Evolutionary conservation across 2,329 filamentous ascomycete species (phyloP), one percentile per base, ranked within the genome.

Genomic region (Fusarium sp.): DNA sequence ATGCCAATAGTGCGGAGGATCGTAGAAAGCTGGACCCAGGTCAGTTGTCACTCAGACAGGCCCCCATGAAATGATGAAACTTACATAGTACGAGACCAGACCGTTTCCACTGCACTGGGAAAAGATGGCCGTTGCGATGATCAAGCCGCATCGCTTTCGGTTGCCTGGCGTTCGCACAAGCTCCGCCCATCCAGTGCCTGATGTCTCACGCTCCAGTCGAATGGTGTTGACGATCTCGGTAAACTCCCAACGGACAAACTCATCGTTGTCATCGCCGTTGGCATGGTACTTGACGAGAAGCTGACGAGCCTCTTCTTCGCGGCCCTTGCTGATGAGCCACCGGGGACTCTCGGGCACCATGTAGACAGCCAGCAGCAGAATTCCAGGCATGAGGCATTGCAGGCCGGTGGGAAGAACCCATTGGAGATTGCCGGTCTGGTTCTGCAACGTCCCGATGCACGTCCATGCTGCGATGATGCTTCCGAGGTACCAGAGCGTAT

Each of bases 51-150:
- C 19, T 1, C 6, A 10, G 5, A 4, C 6, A 10, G 5, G 10
- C 19, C 5, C 6, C 7, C 13, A 2, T 9, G 7, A 2, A 3
- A 1, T 2, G 4, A 8, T n/a, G 7, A 4, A 4, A 19, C 63
- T 31, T 10, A 66, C 65, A 47, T 70, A 69, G 50, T 69, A 69
- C 0, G 66, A 69, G 0, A 69, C 66, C 1, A 69, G 37, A 1
- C 66, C 66, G 4, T 69, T 69, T 3, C 66, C 66, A 44, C 64
- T 67, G 41, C 64, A 69, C 9, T 69, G 66, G 0, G 64, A 66
- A 0, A 69, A 67, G 4, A 69, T 66, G 0, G 66, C 66, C 0
- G 64, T 67, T 1, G 64, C 61, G 32, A 69, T 69, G 35, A 69
- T 67, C 38, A 69, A 4, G 0, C 38, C 64, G 1, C 58, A 66